Evolutionary conservation across 495 filamentous ascomycete genomes (phyloP).

Genomic region (Echria macrotheca): DNA sequence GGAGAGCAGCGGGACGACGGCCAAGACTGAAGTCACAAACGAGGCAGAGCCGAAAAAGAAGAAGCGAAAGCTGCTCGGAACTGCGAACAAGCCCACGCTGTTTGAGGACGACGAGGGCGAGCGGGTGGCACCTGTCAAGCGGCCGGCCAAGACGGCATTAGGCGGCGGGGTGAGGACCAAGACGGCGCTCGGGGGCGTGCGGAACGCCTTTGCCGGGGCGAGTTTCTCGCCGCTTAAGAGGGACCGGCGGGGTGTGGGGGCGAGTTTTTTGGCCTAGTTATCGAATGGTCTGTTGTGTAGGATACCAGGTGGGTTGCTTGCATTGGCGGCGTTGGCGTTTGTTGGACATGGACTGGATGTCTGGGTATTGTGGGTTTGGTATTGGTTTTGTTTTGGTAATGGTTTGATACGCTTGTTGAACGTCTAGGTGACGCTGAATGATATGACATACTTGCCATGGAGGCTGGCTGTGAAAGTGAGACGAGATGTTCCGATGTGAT

Average conservation of each 20-base stretch:
- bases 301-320: too few relatives aligned
- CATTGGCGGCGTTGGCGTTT: too few relatives aligned
- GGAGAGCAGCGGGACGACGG: slow-evolving; percentile 22
- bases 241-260: slow-evolving; percentile 56
- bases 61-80: slow-evolving; percentile 65
- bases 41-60: slow-evolving; percentile 57
- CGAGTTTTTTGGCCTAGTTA: slow-evolving; percentile 46
- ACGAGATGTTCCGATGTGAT: too few relatives aligned
- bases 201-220: slow-evolving; percentile 37
- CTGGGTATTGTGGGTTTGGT: slow-evolving; percentile 1
- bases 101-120: slow-evolving; percentile 68
- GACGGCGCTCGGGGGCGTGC: slow-evolving; percentile 21
- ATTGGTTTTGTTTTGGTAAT: slow-evolving; percentile 12
- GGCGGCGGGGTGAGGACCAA: slow-evolving; percentile 18
- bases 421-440: not conserved
- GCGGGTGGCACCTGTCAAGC: slow-evolving; percentile 19
- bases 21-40: not conserved
- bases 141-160: slow-evolving; percentile 34
- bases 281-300: too few relatives aligned
- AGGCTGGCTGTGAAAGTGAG: too few relatives aligned
- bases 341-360: not conserved
- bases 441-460: too few relatives aligned
- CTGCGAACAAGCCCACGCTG: slow-evolving; percentile 51
- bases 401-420: not conserved
- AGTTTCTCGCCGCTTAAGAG: slow-evolving; percentile 79